Conservation (phyloP, 1,284 basidiomycete genomes). For the Puccinia coronata region DNA sequence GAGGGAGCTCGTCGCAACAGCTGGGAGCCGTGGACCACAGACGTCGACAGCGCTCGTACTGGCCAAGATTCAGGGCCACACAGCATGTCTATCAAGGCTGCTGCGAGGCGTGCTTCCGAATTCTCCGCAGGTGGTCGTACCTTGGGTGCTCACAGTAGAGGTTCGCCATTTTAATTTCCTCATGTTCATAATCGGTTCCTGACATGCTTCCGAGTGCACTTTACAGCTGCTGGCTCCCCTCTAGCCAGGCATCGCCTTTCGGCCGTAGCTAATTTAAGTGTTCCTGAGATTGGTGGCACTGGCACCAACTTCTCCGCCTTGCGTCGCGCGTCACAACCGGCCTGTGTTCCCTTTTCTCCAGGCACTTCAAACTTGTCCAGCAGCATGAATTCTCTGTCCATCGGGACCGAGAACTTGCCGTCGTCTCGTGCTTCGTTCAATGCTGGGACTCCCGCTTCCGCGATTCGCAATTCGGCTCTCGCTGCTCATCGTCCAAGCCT, state of each 20-base stretch:
- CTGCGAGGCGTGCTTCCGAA: constrained; percentile 40
- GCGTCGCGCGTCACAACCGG: constrained; percentile 44
- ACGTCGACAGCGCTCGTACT: constrained; percentile 29
- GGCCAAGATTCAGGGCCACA: constrained; percentile 14
- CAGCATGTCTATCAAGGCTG: constrained; percentile 27
- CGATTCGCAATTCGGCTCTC: constrained; percentile 4
- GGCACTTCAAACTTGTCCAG: not conserved
- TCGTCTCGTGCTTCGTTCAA: constrained; percentile 44
- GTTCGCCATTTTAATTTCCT: constrained; percentile 3
- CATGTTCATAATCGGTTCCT: too few species aligned
- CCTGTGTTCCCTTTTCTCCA: constrained; percentile 24
- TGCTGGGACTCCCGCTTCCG: constrained; percentile 18
- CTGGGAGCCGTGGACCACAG: constrained; percentile 48
- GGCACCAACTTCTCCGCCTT: constrained; percentile 39
- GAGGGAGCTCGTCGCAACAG: constrained; percentile 45
- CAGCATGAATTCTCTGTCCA: constrained; percentile 25
- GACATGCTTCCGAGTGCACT: too few species aligned
- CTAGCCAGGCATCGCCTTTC: constrained; percentile 37
- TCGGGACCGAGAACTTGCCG: not conserved
- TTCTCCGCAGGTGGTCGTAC: constrained; percentile 27
- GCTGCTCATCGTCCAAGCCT: constrained; percentile 44
- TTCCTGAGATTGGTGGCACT: constrained; percentile 19
- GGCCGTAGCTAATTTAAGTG: constrained; percentile 27
- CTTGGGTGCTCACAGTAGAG: constrained; percentile 2
- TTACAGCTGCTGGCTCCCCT: constrained; percentile 25